A percentile compares a stretch with the other conserved stretches of the same genome.
Conservation (phyloP, 2,329 filamentous ascomycete genomes). For the Cladosporium sp. region DNA sequence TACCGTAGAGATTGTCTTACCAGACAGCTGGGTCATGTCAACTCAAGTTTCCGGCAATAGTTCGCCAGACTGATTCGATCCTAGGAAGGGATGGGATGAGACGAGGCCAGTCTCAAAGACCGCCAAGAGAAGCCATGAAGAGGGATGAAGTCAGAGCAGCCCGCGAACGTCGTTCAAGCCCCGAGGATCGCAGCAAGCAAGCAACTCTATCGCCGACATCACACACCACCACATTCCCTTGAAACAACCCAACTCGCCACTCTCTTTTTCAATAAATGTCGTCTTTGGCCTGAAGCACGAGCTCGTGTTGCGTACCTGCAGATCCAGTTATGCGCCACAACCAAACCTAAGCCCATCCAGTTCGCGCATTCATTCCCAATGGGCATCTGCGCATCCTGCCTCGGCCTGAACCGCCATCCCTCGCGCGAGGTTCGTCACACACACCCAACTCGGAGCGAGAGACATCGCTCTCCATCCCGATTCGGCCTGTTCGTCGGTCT, state of each 20-base stretch:
- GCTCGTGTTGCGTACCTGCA: constrained; percentile 3
- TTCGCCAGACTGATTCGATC: no score
- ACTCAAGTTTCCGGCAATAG: no score
- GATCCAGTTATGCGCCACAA: constrained; percentile 12
- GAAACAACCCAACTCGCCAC: constrained; percentile 2
- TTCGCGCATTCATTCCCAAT: constrained; percentile 31
- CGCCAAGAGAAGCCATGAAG: background rate
- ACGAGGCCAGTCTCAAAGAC: constrained; percentile 11
- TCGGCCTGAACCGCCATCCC: constrained; percentile 41
- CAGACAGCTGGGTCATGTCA: no score
- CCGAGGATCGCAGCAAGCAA: no score
- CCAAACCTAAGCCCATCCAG: background rate
- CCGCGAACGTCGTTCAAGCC: no score
- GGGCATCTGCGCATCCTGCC: constrained; percentile 48
- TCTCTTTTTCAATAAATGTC: constrained; percentile 8
- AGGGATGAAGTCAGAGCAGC: background rate
- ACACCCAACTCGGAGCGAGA: constrained; percentile 10
- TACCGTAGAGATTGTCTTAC: background rate
- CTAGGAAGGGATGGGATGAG: background rate
- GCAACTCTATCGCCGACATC: background rate
- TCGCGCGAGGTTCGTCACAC: constrained; percentile 40
- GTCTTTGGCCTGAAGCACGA: constrained; percentile 9
- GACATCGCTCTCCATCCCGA: background rate
- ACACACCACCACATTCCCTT: constrained; percentile 6
- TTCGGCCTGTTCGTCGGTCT: no score